Percentiles rank a stretch among this genome's conserved stretches.
Conservation (phyloP, 2,329 filamentous ascomycete genomes). For the Dothideomycetes sp. region DNA sequence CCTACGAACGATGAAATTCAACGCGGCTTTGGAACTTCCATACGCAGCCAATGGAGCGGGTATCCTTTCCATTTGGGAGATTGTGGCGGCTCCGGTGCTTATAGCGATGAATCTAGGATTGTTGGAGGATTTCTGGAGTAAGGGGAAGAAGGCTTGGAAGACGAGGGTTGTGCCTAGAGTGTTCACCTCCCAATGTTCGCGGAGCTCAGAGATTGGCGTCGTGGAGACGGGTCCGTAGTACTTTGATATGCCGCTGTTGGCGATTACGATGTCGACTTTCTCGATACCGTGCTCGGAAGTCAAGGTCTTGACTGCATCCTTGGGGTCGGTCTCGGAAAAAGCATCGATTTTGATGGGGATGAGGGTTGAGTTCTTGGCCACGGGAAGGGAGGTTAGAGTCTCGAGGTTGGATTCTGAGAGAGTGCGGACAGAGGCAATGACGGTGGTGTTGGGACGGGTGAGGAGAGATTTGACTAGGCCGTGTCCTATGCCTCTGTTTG, state of each 20-base stretch:
- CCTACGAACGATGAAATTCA: conserved; percentile 31
- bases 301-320: conserved; percentile 22
- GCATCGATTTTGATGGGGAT: conserved; percentile 38
- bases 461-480: conserved; percentile 10
- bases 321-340: conserved; percentile 26
- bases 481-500: conserved; percentile 11
- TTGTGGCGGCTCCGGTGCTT: conserved; percentile 12
- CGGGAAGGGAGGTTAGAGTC: conserved; percentile 30
- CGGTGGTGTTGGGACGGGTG: conserved; percentile 7
- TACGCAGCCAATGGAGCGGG: conserved; percentile 33
- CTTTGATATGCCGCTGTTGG: conserved; percentile 17
- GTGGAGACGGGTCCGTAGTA: conserved; percentile 18
- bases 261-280: conserved; percentile 20
- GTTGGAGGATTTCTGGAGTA: conserved; percentile 25
- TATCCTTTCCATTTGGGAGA: conserved; percentile 14
- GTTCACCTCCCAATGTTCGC: conserved; percentile 27
- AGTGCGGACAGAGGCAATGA: conserved; percentile 31
- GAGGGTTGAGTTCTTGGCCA: conserved; percentile 28
- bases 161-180: conserved; percentile 32
- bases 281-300: conserved; percentile 21
- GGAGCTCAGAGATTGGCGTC: conserved; percentile 21
- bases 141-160: conserved; percentile 36
- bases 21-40: conserved; percentile 35
- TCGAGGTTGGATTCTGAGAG: conserved; percentile 21
- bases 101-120: conserved; percentile 33